Evolutionary conservation across 306 rosid species (phyloP).

Genomic region (Delonix regia): DNA sequence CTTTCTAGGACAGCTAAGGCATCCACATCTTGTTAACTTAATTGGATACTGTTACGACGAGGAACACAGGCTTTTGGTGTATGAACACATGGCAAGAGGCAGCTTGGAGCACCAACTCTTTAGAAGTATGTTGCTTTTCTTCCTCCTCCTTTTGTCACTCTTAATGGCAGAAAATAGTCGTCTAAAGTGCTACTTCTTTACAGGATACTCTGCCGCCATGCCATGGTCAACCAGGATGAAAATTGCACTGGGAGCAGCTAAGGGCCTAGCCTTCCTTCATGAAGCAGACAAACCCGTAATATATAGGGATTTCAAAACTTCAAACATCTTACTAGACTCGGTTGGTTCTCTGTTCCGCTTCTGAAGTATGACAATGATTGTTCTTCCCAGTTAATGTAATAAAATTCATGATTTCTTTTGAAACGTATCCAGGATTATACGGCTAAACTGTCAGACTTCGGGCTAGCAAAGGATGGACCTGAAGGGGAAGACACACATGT

Average conservation of each 20-base stretch:
- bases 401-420: neutral
- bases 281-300: slow-evolving; percentile 78
- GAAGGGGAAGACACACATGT: slow-evolving; percentile 75
- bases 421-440: slow-evolving; percentile 61
- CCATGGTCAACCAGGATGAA: slow-evolving; percentile 87
- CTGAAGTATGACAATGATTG: neutral
- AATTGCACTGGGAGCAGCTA: slow-evolving; percentile 75
- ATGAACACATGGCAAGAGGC: slow-evolving; percentile 79
- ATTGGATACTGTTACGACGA: slow-evolving; percentile 78
- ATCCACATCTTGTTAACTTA: slow-evolving; percentile 77
- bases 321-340: slow-evolving; percentile 77
- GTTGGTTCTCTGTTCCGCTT: slow-evolving; percentile 42
- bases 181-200: slow-evolving; percentile 6
- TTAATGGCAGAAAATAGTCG: neutral
- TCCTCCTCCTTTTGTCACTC: neutral
- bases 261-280: slow-evolving; percentile 78
- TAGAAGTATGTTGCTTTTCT: slow-evolving; percentile 59
- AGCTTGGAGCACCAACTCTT: slow-evolving; percentile 82
- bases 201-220: slow-evolving; percentile 67
- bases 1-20: slow-evolving; percentile 81
- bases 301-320: slow-evolving; percentile 85
- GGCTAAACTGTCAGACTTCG: slow-evolving; percentile 79
- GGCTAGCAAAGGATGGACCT: slow-evolving; percentile 82
- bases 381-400: neutral
- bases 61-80: slow-evolving; percentile 76